Conservation (phyloP, 2,329 filamentous ascomycete species). For the Tolypocladium pustulatum region DNA sequence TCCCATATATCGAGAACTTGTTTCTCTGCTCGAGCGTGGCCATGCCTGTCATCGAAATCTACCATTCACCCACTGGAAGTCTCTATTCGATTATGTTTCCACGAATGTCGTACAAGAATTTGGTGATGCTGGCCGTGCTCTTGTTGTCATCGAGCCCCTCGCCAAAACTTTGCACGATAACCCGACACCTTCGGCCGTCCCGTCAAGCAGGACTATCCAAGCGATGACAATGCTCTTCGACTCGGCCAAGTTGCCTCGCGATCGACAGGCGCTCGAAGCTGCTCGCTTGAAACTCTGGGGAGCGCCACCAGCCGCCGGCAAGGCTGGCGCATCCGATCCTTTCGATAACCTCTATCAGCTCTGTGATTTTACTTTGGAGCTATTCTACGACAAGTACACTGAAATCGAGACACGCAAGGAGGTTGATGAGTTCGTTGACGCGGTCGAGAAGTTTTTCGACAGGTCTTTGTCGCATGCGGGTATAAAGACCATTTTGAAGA, state of each 20-base stretch:
- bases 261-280: conserved; percentile 53
- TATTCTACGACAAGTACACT: conserved; percentile 39
- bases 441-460: conserved; percentile 40
- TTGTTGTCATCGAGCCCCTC: conserved; percentile 61
- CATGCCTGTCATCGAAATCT: conserved; percentile 38
- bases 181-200: conserved; percentile 9
- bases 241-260: conserved; percentile 43
- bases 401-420: conserved; percentile 24
- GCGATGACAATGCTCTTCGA: conserved; percentile 27
- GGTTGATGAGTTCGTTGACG: conserved; percentile 37
- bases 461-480: conserved; percentile 39
- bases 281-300: conserved; percentile 56
- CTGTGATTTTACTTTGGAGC: conserved; percentile 38
- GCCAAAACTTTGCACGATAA: conserved; percentile 42
- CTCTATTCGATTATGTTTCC: conserved; percentile 47
- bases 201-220: conserved; percentile 23
- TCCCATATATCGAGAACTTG: conserved; percentile 59
- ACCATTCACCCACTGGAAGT: conserved; percentile 35
- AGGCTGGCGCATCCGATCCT: conserved; percentile 45
- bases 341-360: conserved; percentile 58
- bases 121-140: conserved; percentile 56
- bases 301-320: conserved; percentile 14
- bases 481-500: conserved; percentile 41
- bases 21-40: conserved; percentile 57
- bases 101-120: conserved; percentile 49